Evolutionary conservation across 306 rosid genomes (phyloP).

Genomic region (Malus orientalis): DNA sequence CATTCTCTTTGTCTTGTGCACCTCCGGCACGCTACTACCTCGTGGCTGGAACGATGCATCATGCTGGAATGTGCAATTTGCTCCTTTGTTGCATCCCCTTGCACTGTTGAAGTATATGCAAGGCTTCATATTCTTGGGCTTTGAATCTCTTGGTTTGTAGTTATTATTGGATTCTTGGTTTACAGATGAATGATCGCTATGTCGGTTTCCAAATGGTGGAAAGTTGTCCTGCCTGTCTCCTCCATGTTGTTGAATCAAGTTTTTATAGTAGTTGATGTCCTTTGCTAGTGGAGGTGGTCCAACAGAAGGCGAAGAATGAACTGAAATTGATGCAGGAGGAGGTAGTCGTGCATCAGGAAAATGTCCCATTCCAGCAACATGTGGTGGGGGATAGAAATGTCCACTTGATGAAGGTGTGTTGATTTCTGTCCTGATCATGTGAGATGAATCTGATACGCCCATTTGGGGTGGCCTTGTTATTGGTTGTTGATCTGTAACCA

Average conservation of each 20-base stretch:
- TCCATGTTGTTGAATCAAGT: conserved; percentile 92
- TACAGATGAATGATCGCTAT: conserved; percentile 30
- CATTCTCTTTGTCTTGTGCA: conserved; percentile 60
- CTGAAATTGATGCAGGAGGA: conserved; percentile 19
- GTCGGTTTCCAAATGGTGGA: conserved; percentile 34
- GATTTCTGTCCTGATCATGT: conserved; percentile 27
- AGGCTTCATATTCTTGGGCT: conserved; percentile 79
- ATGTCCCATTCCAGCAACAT: conserved; percentile 31
- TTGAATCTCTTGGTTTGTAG: conserved; percentile 49
- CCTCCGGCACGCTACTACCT: conserved; percentile 37
- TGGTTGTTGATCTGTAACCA: conserved; percentile 50
- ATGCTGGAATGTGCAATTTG: conserved; percentile 73
- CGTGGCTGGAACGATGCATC: conserved; percentile 54
- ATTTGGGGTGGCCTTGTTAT: conserved; percentile 35
- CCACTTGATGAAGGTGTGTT: conserved; percentile 26
- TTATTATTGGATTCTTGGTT: conserved; percentile 46
- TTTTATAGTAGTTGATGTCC: conserved; percentile 77
- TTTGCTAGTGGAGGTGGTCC: conserved; percentile 46
- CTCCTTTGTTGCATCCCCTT: conserved; percentile 88
- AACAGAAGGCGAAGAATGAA: conserved; percentile 26
- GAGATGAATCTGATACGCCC: conserved; percentile 31
- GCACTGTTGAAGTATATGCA: conserved; percentile 85
- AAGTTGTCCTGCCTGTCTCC: conserved; percentile 63
- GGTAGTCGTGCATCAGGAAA: conserved; percentile 36
- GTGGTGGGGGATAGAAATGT: conserved; percentile 33